These are phyloP conservation scores for Lotmaria passim DNA, from an alignment of 208 protist genomes.

Conservation along the genomic window DNA sequence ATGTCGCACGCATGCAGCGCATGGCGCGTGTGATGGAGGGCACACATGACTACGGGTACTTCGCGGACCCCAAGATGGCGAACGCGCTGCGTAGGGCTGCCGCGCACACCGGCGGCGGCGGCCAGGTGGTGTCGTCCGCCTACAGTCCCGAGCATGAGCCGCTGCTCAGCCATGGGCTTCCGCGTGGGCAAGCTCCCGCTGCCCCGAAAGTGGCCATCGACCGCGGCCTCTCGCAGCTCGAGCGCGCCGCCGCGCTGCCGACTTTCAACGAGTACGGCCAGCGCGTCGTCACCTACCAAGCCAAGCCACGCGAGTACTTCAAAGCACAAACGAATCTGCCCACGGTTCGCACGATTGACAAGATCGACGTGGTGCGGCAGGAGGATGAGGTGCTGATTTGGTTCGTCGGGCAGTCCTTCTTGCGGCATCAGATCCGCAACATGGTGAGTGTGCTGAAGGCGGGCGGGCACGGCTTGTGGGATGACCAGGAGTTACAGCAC, in stretches of 20 bases:
- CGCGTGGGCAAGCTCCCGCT: constrained; percentile 30
- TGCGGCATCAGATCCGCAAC: constrained; percentile 89
- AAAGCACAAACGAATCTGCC: constrained; percentile 77
- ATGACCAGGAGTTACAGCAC: constrained; percentile 81
- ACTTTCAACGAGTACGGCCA: constrained; percentile 89
- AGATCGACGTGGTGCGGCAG: constrained; percentile 82
- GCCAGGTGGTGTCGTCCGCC: constrained; percentile 40
- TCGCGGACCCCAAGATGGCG: constrained; percentile 88
- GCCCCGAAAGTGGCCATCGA: constrained; percentile 70
- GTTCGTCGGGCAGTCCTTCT: constrained; percentile 85
- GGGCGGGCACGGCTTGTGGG: constrained; percentile 77
- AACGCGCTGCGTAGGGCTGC: constrained; percentile 79
- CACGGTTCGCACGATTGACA: constrained; percentile 83
- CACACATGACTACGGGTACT: constrained; percentile 86
- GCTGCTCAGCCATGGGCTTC: constrained; percentile 39
- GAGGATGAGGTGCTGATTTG: constrained; percentile 90
- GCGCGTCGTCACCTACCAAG: constrained; percentile 60
- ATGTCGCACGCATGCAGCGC: constrained; percentile 82
- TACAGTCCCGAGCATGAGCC: constrained; percentile 57
- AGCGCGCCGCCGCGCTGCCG: constrained; percentile 74
- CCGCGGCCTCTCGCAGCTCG: constrained; percentile 64
- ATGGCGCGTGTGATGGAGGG: constrained; percentile 74
- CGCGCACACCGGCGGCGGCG: constrained; percentile 13
- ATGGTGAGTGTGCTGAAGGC: constrained; percentile 88
- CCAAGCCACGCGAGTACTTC: constrained; percentile 69